Conservation (phyloP, 2,329 filamentous ascomycete genomes). For the Cadophora gregata region DNA sequence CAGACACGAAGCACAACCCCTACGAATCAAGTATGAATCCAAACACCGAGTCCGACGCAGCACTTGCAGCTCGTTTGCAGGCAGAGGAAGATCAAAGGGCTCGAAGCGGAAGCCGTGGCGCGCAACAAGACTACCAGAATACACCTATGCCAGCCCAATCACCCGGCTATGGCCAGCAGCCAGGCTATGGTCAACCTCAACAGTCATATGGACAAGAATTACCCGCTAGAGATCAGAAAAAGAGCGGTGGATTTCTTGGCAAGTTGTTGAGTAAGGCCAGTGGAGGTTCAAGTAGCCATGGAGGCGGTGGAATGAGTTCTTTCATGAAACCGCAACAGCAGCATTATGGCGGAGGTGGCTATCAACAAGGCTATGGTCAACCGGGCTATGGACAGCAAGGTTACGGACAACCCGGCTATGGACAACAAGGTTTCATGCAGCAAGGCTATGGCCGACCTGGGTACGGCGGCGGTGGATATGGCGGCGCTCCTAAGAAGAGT, state of each 20-base stretch:
- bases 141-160: conserved; percentile 41
- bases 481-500: conserved; percentile 50
- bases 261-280: conserved; percentile 53
- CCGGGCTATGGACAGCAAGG: conserved; percentile 42
- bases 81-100: conserved; percentile 79
- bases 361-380: conserved; percentile 46
- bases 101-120: conserved; percentile 28
- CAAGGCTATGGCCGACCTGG: conserved; percentile 34
- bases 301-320: conserved; percentile 18
- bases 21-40: conserved; percentile 53
- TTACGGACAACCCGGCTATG: conserved; percentile 46
- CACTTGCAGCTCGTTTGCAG: conserved; percentile 77
- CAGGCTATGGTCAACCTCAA: conserved; percentile 5
- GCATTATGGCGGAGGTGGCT: conserved; percentile 39
- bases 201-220: conserved; percentile 43
- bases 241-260: conserved; percentile 56
- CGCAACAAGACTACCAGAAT: conserved; percentile 35
- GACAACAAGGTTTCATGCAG: conserved; percentile 32
- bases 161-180: conserved; percentile 21
- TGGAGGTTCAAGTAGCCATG: conserved; percentile 34
- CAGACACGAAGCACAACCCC: conserved; percentile 72
- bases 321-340: conserved; percentile 41
- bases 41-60: conserved; percentile 68
- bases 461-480: conserved; percentile 42
- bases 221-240: conserved; percentile 50